Evolutionary conservation across 768 basidiomycete species (phyloP).

Genomic region (Trametes elegans): DNA sequence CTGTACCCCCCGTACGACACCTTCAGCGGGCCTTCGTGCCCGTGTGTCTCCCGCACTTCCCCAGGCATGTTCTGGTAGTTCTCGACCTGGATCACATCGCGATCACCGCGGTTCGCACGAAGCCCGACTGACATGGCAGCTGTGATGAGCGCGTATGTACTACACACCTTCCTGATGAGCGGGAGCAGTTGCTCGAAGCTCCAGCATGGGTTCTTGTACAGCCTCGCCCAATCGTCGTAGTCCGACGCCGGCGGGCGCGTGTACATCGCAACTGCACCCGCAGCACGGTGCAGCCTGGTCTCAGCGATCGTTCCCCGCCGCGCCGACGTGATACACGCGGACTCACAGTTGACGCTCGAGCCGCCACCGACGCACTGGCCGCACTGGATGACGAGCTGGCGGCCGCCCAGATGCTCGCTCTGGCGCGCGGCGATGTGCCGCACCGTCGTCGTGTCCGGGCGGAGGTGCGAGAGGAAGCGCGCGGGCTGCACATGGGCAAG

Average conservation of each 20-base stretch:
- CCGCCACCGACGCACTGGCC: constrained; percentile 60
- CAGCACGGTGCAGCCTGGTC: too few relatives aligned
- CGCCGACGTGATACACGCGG: not conserved
- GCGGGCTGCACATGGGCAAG: constrained; percentile 51
- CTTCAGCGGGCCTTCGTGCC: constrained; percentile 30
- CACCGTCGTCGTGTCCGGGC: constrained; percentile 39
- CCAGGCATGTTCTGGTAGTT: constrained; percentile 31
- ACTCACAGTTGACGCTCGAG: constrained; percentile 43
- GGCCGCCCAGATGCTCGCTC: constrained; percentile 44
- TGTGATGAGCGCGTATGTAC: not conserved
- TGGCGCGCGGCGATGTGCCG: constrained; percentile 37
- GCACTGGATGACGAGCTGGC: constrained; percentile 39
- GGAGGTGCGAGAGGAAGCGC: constrained; percentile 42
- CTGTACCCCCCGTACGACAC: constrained; percentile 41
- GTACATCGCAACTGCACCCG: constrained; percentile 42
- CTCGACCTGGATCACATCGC: constrained; percentile 33
- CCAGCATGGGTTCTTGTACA: constrained; percentile 59
- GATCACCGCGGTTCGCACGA: not conserved
- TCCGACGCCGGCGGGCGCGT: constrained; percentile 60
- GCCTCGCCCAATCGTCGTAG: constrained; percentile 59
- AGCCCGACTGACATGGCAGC: not conserved
- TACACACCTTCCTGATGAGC: constrained; percentile 44
- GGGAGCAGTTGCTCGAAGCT: constrained; percentile 56
- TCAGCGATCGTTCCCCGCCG: not conserved
- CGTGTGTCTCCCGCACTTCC: constrained; percentile 31